Evolutionary conservation across 192 early-diverging fungal genomes (phyloP), one percentile per base, ranked within the genome.

Genomic region (Coemansia sp.): DNA sequence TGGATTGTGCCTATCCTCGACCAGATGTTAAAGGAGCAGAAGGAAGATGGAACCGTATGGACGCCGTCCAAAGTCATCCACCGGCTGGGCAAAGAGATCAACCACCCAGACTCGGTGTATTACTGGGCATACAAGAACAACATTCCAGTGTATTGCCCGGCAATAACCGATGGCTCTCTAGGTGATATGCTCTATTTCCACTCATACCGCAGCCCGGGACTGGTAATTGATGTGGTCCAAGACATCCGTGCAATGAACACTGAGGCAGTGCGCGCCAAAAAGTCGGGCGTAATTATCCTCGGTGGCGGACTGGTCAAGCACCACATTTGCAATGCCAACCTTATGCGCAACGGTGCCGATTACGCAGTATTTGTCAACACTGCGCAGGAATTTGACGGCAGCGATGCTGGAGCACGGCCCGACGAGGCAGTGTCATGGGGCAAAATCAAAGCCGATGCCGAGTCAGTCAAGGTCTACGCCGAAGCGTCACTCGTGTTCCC

Each of bases 171-270:
- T 60, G 97, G 97, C 19, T 96, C 94, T 2, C 77, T 99, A 12
- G 97, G 97, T 10, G 97, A 99, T 71, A 98, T 99, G 97, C 91
- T 99, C 64, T 99, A 97, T 74, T 98, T 99, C 69, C 97, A 99
- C 83, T 92, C 93, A 16, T 99, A 88, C 85, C 91, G 89, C 69
- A 97, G 87, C 72, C 97, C 97, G 3, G 95, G 95, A 1, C 82
- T 99, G 45, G 85, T 98, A 23, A 84, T 99, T 47, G 97, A 99
- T 68, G 85, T 99, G 66, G 95, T 89, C 6, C 80, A 85, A 10
- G 97, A 99, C 66, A 97, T 99, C 58, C 86, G 91, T 8, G 85
- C 83, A 8, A 88, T 99, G 72, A 99, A 99, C 80, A 87, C 91
- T 70, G 85, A 93, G 64, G 95, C 97, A 0, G 95, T 98, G 0